phyloP scores from a whole-genome alignment of 129 eudicot genomes.

The Centella asiatica region DNA sequence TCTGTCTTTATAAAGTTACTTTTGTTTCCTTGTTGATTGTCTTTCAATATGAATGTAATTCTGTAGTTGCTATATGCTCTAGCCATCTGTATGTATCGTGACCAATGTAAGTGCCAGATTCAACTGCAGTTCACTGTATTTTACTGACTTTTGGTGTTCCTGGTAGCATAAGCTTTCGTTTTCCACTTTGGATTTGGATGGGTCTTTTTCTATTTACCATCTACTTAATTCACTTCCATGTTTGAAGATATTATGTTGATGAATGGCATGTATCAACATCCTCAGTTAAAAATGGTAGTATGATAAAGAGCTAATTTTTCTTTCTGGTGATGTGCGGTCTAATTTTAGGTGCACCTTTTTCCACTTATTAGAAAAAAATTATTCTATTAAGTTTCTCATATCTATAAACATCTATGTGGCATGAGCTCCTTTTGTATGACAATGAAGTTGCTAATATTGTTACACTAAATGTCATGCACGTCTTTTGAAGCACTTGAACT shows the following conservation, averaged over 20 bases:
- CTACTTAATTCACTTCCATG: not conserved
- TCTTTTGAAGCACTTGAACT: not conserved
- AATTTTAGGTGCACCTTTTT: not conserved
- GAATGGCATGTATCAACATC: not conserved
- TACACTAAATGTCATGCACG: not conserved
- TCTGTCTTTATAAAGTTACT: not conserved
- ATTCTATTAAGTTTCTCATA: not conserved
- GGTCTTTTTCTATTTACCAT: not conserved
- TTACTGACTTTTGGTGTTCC: not conserved
- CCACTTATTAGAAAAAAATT: too few relatives aligned
- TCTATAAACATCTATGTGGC: not conserved
- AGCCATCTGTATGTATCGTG: not conserved
- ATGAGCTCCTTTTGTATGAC: not conserved
- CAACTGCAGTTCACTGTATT: not conserved
- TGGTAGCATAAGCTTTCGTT: not conserved
- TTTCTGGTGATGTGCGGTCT: not conserved
- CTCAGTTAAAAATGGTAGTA: not conserved
- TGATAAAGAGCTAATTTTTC: not conserved
- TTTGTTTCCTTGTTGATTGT: not conserved
- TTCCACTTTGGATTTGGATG: not conserved
- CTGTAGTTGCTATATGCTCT: not conserved
- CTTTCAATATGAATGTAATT: not conserved
- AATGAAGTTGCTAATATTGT: not conserved
- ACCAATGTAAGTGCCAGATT: not conserved
- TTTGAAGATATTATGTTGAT: not conserved